These are phyloP conservation scores for Ceratobasidium sp. DNA, from an alignment of 1,284 basidiomycete species.

Conservation along the genomic window DNA sequence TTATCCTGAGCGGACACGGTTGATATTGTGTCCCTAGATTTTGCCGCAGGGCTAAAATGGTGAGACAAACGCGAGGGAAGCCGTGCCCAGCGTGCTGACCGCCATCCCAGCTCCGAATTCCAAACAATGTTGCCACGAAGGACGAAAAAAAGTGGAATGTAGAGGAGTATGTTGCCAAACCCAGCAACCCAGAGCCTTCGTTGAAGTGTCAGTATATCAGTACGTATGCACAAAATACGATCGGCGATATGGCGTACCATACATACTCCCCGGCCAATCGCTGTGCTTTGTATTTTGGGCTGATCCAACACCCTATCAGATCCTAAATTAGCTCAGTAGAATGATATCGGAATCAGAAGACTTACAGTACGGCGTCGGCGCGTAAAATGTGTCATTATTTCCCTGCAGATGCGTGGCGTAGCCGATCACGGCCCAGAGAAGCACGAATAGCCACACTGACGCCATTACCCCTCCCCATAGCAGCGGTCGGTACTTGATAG, in stretches of 20 bases:
- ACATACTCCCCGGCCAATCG: slow-evolving; percentile 1
- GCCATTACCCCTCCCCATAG: background rate
- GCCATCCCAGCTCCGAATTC: too few relatives aligned
- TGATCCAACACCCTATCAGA: slow-evolving; percentile 18
- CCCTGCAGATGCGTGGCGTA: background rate
- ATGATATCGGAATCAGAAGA: background rate
- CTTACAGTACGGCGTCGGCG: background rate
- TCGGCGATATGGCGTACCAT: background rate
- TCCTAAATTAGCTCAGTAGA: background rate
- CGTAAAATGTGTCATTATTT: background rate
- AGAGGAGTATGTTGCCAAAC: background rate
- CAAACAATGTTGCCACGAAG: background rate
- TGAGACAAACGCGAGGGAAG: background rate
- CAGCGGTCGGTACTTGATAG: background rate
- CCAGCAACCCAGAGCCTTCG: slow-evolving; percentile 1
- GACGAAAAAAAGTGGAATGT: background rate
- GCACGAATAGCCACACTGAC: background rate
- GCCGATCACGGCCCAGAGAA: background rate
- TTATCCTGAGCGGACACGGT: background rate
- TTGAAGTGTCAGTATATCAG: background rate
- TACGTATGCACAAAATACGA: too few relatives aligned
- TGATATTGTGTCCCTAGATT: background rate
- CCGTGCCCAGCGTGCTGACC: background rate
- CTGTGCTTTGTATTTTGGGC: background rate
- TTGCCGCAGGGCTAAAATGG: background rate